Conservation (phyloP, 2,329 filamentous ascomycete genomes). For the Tolypocladium ovalisporum region DNA sequence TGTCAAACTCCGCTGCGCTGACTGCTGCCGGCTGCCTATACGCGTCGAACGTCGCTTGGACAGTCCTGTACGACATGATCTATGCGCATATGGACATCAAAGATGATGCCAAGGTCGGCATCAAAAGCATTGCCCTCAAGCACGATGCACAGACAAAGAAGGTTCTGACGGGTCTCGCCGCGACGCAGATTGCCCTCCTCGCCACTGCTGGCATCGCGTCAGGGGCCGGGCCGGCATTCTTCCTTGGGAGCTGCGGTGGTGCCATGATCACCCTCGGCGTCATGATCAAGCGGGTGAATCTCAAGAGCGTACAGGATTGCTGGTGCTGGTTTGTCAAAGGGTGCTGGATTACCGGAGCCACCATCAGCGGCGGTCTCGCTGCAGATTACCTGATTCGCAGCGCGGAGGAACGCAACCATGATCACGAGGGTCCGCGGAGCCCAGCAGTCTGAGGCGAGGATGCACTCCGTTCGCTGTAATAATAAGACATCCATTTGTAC, state of each 20-base stretch:
- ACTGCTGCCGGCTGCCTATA: constrained; percentile 61
- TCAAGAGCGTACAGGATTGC: constrained; percentile 56
- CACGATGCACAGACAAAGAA: constrained; percentile 69
- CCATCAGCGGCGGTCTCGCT: constrained; percentile 46
- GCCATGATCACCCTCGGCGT: constrained; percentile 47
- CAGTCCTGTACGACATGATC: constrained; percentile 82
- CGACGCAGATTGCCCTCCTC: constrained; percentile 58
- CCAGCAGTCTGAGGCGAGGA: not conserved
- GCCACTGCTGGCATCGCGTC: constrained; percentile 56
- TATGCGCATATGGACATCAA: constrained; percentile 89
- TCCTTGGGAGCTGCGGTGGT: constrained; percentile 55
- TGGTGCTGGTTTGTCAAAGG: constrained; percentile 73
- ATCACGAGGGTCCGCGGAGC: constrained; percentile 3
- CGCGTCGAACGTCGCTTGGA: constrained; percentile 74
- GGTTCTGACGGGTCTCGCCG: constrained; percentile 60
- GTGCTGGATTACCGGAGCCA: constrained; percentile 56
- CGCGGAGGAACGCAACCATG: constrained; percentile 15
- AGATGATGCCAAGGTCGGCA: constrained; percentile 75
- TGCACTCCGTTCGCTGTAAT: not conserved
- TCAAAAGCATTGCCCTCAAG: constrained; percentile 77
- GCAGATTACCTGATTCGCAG: constrained; percentile 49
- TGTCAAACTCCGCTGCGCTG: constrained; percentile 51
- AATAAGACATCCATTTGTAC: not conserved
- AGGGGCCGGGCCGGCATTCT: constrained; percentile 60
- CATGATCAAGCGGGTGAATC: constrained; percentile 58